These are phyloP conservation scores for Aspergillus kassunensis DNA, from an alignment of 495 filamentous ascomycete species.

Conservation along the genomic window DNA sequence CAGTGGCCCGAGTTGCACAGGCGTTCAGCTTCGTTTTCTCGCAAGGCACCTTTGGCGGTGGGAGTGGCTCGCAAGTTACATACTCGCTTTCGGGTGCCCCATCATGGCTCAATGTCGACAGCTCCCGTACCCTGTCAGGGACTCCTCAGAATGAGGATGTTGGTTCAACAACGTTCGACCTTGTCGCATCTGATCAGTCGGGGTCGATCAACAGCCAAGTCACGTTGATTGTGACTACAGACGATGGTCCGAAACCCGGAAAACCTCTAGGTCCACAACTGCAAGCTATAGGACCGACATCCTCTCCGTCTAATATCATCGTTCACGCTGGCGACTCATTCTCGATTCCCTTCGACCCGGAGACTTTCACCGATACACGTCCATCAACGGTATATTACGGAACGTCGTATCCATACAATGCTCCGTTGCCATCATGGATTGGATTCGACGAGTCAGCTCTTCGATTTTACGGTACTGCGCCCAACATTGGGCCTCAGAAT, in stretches of 20 bases:
- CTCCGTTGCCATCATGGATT: slow-evolving; percentile 85
- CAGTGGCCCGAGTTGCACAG: slow-evolving; percentile 62
- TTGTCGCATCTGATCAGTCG: slow-evolving; percentile 58
- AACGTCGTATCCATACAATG: slow-evolving; percentile 64
- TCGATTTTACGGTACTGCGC: slow-evolving; percentile 71
- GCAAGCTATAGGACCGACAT: slow-evolving; percentile 39
- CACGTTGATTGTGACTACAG: slow-evolving; percentile 60
- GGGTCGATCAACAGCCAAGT: slow-evolving; percentile 54
- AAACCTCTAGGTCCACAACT: slow-evolving; percentile 47
- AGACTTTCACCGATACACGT: slow-evolving; percentile 46
- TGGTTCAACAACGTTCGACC: slow-evolving; percentile 50
- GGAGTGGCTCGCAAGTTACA: slow-evolving; percentile 43
- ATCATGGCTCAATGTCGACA: slow-evolving; percentile 66
- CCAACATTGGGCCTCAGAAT: slow-evolving; percentile 63
- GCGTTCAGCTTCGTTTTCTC: slow-evolving; percentile 67
- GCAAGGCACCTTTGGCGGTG: slow-evolving; percentile 60
- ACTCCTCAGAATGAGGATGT: slow-evolving; percentile 56
- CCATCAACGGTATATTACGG: slow-evolving; percentile 66
- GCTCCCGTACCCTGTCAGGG: slow-evolving; percentile 60
- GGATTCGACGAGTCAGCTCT: slow-evolving; percentile 62
- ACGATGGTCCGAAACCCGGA: slow-evolving; percentile 46
- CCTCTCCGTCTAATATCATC: slow-evolving; percentile 42
- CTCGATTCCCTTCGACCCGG: slow-evolving; percentile 42
- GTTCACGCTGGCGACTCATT: slow-evolving; percentile 44
- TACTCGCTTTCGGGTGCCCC: slow-evolving; percentile 63